Conservation (phyloP, 108 stramenopile genomes). For the Bacterosira constricta region DNA sequence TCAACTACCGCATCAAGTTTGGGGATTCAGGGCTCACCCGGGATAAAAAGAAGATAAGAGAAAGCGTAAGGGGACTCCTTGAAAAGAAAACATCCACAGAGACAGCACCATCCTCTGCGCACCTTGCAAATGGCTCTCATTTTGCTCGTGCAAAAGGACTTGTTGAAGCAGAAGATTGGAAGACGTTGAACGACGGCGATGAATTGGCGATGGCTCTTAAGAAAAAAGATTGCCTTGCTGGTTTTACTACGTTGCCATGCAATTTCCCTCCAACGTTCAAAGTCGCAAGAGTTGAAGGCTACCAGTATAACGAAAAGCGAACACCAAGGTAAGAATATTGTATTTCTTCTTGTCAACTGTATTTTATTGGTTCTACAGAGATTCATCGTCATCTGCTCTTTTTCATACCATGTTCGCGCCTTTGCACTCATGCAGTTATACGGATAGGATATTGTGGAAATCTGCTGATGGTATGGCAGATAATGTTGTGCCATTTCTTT, state of each 20-base stretch:
- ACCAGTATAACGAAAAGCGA: slow-evolving; percentile 63
- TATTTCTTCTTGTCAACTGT: neutral
- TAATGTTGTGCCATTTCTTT: slow-evolving; percentile 54
- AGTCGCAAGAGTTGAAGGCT: slow-evolving; percentile 47
- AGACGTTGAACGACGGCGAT: slow-evolving; percentile 42
- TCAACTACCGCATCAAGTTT: slow-evolving; percentile 51
- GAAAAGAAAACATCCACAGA: slow-evolving; percentile 9
- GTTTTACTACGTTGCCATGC: slow-evolving; percentile 56
- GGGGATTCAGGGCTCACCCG: neutral
- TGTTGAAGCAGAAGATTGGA: slow-evolving; percentile 43
- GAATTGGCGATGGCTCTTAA: slow-evolving; percentile 46
- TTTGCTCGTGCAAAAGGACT: slow-evolving; percentile 35
- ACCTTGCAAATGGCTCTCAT: slow-evolving; percentile 49
- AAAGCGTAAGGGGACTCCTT: neutral
- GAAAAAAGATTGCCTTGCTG: slow-evolving; percentile 51
- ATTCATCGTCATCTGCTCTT: neutral
- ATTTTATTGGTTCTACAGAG: neutral
- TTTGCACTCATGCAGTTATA: slow-evolving; percentile 41
- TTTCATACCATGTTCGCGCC: too few relatives aligned
- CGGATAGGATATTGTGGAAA: slow-evolving; percentile 76
- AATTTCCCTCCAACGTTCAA: slow-evolving; percentile 71
- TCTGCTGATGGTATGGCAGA: slow-evolving; percentile 53
- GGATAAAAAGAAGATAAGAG: slow-evolving; percentile 5
- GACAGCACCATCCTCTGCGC: too few relatives aligned
- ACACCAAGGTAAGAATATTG: slow-evolving; percentile 54